Conservation (phyloP, 2,329 filamentous ascomycete species). For the Botrytis paeoniae region DNA sequence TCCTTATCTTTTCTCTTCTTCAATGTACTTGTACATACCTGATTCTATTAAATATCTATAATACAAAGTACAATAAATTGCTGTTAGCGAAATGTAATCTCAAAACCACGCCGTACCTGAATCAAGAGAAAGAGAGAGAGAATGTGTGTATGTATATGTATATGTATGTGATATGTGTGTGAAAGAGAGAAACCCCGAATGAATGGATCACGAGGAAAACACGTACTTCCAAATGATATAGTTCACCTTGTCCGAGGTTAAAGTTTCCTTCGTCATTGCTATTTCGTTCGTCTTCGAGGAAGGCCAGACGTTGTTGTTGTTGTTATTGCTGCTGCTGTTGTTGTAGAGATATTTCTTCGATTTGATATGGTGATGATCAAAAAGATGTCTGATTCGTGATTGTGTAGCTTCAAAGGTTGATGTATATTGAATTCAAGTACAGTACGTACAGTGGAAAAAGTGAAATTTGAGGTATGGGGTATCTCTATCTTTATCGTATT, state of each 20-base stretch:
- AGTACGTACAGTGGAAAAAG: neutral
- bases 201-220: conserved; percentile 35
- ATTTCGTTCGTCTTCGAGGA: conserved; percentile 3
- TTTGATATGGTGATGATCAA: neutral
- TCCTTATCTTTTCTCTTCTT: neutral
- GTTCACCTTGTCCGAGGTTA: conserved; percentile 66
- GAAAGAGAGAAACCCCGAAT: conserved; percentile 15
- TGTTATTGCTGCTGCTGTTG: neutral
- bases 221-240: conserved; percentile 69
- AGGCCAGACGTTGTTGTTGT: neutral
- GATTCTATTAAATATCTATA: conserved; percentile 39
- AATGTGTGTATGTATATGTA: neutral
- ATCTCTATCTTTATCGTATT: conserved; percentile 1
- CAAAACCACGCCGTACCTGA: conserved; percentile 27
- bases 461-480: neutral
- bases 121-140: neutral
- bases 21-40: conserved; percentile 32
- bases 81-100: conserved; percentile 33
- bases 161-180: neutral
- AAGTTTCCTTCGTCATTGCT: conserved; percentile 39
- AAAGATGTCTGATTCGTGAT: neutral
- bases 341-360: neutral
- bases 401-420: neutral
- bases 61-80: conserved; percentile 24
- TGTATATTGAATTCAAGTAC: neutral